These are phyloP conservation scores for Blastobotrys ciferrii DNA, from an alignment of 1,139 yeast species.

Conservation along the genomic window DNA sequence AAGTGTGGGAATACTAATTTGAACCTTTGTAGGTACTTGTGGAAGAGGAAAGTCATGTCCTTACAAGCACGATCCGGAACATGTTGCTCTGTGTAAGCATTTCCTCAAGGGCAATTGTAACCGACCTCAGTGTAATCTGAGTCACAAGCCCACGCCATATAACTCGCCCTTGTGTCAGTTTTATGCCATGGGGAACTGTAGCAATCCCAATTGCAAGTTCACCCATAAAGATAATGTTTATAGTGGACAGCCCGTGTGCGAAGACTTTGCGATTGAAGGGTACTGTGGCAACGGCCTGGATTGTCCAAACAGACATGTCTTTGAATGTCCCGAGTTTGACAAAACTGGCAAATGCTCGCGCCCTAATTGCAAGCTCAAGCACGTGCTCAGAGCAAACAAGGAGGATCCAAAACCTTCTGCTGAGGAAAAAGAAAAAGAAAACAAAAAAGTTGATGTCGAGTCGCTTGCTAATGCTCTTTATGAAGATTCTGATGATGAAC, in stretches of 20 bases:
- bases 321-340: slow-evolving; percentile 71
- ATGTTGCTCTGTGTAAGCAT: slow-evolving; percentile 55
- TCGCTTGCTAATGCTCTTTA: slow-evolving; percentile 16
- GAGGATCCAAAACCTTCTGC: slow-evolving; percentile 34
- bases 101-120: slow-evolving; percentile 49
- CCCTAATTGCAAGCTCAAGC: slow-evolving; percentile 49
- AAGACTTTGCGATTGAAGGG: slow-evolving; percentile 67
- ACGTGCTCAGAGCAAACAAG: slow-evolving; percentile 37
- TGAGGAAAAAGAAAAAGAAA: slow-evolving; percentile 34
- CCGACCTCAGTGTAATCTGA: slow-evolving; percentile 50
- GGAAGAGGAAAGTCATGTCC: slow-evolving; percentile 52
- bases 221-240: slow-evolving; percentile 48
- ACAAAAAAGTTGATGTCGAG: slow-evolving; percentile 26
- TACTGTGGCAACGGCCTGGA: slow-evolving; percentile 61
- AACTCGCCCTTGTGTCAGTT: slow-evolving; percentile 68
- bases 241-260: slow-evolving; percentile 52
- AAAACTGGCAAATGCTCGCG: slow-evolving; percentile 58
- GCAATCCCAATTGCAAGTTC: slow-evolving; percentile 54
- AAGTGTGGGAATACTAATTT: neutral
- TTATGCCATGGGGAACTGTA: slow-evolving; percentile 51
- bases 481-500: slow-evolving; percentile 16
- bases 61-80: slow-evolving; percentile 52
- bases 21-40: slow-evolving; percentile 47
- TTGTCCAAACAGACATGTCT: slow-evolving; percentile 58
- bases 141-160: slow-evolving; percentile 57